A percentile compares a stretch with the other conserved stretches of the same genome.
Conservation (phyloP, 441 rosid species). For the Gossypium davidsonii region DNA sequence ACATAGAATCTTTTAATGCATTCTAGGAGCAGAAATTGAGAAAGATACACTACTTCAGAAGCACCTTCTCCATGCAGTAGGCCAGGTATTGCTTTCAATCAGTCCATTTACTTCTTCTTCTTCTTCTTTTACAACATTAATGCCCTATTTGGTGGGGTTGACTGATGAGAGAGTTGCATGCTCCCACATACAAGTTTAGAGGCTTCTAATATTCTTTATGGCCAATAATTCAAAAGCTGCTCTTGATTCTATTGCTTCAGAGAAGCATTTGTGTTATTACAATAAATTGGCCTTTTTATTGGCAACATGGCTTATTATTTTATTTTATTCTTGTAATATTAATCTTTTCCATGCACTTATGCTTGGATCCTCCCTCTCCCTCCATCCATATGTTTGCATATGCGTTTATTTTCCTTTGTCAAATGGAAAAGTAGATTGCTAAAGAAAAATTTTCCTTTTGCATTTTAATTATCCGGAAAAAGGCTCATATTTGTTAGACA, state of each 20-base stretch:
- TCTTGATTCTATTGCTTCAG: neutral
- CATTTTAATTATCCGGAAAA: neutral
- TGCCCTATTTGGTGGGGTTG: conserved; percentile 4
- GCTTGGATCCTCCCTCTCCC: neutral
- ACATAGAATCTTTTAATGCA: conserved; percentile 15
- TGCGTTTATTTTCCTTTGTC: neutral
- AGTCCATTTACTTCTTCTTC: neutral
- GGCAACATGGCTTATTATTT: neutral
- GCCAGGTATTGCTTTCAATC: conserved; percentile 50
- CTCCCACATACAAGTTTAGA: neutral
- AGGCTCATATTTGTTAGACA: neutral
- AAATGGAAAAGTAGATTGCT: neutral
- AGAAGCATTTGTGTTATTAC: neutral
- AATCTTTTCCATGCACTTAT: neutral
- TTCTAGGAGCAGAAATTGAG: conserved; percentile 67
- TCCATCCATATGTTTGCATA: neutral
- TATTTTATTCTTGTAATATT: neutral
- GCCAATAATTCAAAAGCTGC: neutral
- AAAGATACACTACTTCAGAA: conserved; percentile 70
- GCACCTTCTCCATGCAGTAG: conserved; percentile 72
- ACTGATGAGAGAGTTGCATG: neutral
- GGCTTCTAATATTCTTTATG: neutral
- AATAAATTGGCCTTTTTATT: neutral
- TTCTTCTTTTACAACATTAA: neutral
- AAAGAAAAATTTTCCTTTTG: neutral